phyloP scores from a whole-genome alignment of 1,139 yeast genomes.

The Taphrina wiesneri region DNA sequence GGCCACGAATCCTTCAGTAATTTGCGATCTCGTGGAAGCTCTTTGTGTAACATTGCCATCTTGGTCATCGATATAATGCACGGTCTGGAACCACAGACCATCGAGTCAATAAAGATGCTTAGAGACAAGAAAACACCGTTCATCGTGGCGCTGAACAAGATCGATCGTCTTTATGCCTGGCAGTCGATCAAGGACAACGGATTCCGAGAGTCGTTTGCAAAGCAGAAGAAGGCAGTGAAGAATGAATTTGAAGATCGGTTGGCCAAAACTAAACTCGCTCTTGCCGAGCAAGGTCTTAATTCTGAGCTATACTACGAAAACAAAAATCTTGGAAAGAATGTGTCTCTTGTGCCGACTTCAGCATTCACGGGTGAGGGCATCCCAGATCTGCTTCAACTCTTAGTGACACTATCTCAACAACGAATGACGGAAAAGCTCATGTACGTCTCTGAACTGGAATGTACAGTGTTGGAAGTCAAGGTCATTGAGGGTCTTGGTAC shows the following conservation, averaged over 20 bases:
- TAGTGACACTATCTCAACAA: slow-evolving; percentile 93
- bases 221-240: slow-evolving; percentile 81
- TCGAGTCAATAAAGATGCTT: slow-evolving; percentile 86
- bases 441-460: slow-evolving; percentile 91
- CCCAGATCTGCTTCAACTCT: slow-evolving; percentile 94
- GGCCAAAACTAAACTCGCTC: slow-evolving; percentile 80
- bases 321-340: slow-evolving; percentile 87
- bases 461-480: slow-evolving; percentile 96
- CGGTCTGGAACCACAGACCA: slow-evolving; percentile 96
- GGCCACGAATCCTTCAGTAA: slow-evolving; percentile 99
- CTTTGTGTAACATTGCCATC: slow-evolving; percentile 97
- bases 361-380: slow-evolving; percentile 99
- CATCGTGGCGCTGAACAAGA: slow-evolving; percentile 91
- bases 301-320: slow-evolving; percentile 95
- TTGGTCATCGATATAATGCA: slow-evolving; percentile 98
- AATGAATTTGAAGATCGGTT: slow-evolving; percentile 87
- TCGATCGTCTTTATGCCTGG: slow-evolving; percentile 97
- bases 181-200: slow-evolving; percentile 83
- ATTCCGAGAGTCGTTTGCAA: slow-evolving; percentile 87
- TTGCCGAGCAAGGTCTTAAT: slow-evolving; percentile 97
- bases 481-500: slow-evolving; percentile 99
- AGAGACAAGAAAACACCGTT: slow-evolving; percentile 98
- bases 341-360: slow-evolving; percentile 95
- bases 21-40: slow-evolving; percentile 97
- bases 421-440: slow-evolving; percentile 98